These are phyloP conservation scores for Fennellomyces sp. DNA, from an alignment of 371 early-diverging fungal species.

Conservation along the genomic window DNA sequence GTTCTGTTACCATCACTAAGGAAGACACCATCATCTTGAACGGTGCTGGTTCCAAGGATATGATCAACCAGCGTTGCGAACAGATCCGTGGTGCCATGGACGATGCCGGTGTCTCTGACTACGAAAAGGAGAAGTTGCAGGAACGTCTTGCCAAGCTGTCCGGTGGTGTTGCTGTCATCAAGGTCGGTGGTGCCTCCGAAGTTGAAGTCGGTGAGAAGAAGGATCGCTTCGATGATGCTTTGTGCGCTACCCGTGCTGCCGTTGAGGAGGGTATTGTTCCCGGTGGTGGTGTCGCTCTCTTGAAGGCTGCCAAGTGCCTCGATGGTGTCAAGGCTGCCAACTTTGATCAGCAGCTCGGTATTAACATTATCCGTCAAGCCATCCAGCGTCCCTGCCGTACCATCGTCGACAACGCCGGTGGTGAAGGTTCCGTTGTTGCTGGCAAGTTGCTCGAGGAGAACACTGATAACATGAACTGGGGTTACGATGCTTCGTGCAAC, in stretches of 20 bases:
- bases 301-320: slow-evolving; percentile 88
- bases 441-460: slow-evolving; percentile 88
- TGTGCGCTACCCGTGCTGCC: slow-evolving; percentile 98
- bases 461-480: slow-evolving; percentile 79
- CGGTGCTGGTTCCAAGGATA: slow-evolving; percentile 89
- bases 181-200: slow-evolving; percentile 96
- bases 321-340: slow-evolving; percentile 81
- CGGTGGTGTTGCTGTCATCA: slow-evolving; percentile 98
- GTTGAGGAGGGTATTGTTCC: slow-evolving; percentile 99
- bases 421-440: slow-evolving; percentile 94
- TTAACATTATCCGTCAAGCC: slow-evolving; percentile 93
- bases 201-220: slow-evolving; percentile 99
- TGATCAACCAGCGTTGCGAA: slow-evolving; percentile 90
- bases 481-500: slow-evolving; percentile 91
- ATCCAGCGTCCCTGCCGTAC: slow-evolving; percentile 91
- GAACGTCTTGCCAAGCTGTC: slow-evolving; percentile 98
- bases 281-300: slow-evolving; percentile 95
- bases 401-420: slow-evolving; percentile 96
- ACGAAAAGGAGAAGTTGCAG: slow-evolving; percentile 98
- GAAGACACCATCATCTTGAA: slow-evolving; percentile 98
- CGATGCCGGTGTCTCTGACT: slow-evolving; percentile 84
- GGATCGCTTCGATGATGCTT: slow-evolving; percentile 95
- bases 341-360: slow-evolving; percentile 97
- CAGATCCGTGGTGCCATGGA: slow-evolving; percentile 92
- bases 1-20: slow-evolving; percentile 92